A percentile compares a stretch with the other conserved stretches of the same genome.
These are phyloP conservation scores for Xerocomellus amylosporus DNA, from an alignment of 768 basidiomycete species.

Conservation along the genomic window DNA sequence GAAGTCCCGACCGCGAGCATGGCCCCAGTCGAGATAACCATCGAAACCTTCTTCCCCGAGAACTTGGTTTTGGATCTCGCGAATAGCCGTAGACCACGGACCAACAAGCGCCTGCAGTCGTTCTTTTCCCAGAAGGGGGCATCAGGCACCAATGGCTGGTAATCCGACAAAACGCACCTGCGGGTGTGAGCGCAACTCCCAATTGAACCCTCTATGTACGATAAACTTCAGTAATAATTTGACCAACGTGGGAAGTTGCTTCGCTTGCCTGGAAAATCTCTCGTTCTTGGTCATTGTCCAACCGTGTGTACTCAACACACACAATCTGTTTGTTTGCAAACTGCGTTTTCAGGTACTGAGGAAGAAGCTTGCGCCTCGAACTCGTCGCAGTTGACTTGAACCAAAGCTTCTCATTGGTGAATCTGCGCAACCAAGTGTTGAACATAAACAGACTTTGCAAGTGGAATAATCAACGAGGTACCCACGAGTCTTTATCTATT, in stretches of 20 bases:
- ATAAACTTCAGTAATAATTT: neutral
- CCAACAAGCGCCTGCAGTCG: conserved; percentile 50
- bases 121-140: conserved; percentile 32
- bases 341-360: conserved; percentile 31
- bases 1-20: conserved; percentile 46
- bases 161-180: conserved; percentile 34
- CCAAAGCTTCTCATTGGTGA: conserved; percentile 39
- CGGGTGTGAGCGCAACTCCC: conserved; percentile 48
- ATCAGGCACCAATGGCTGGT: neutral
- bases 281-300: conserved; percentile 54
- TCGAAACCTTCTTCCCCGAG: conserved; percentile 36
- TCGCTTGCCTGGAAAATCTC: conserved; percentile 58
- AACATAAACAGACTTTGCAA: neutral
- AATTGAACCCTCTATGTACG: conserved; percentile 46
- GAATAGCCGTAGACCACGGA: conserved; percentile 42
- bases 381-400: conserved; percentile 27
- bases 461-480: neutral
- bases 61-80: conserved; percentile 38
- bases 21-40: conserved; percentile 42
- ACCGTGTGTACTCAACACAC: conserved; percentile 51
- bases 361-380: conserved; percentile 32
- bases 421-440: conserved; percentile 10
- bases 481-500: conserved; percentile 43
- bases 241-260: neutral
- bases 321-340: conserved; percentile 48